These are phyloP conservation scores for Candida multigemmis DNA, from an alignment of 805 yeast species.

Conservation along the genomic window DNA sequence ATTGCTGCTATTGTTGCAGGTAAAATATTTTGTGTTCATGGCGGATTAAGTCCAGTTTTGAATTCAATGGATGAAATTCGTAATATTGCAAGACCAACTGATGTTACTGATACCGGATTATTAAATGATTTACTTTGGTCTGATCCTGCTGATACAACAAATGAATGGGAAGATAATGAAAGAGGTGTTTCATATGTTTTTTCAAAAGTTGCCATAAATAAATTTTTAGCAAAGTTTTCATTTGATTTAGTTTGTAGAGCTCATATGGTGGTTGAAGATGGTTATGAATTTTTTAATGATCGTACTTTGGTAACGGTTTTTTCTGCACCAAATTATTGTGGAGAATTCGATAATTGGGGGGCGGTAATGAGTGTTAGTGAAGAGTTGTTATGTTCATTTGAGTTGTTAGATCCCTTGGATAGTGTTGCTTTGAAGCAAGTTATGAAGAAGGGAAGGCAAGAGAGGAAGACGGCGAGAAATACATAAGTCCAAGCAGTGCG, in stretches of 20 bases:
- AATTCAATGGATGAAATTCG: slow-evolving; percentile 69
- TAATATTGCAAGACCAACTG: slow-evolving; percentile 72
- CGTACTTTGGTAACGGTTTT: slow-evolving; percentile 71
- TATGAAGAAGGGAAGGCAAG: slow-evolving; percentile 89
- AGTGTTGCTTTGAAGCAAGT: slow-evolving; percentile 88
- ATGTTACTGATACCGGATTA: slow-evolving; percentile 77
- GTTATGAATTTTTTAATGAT: slow-evolving; percentile 74
- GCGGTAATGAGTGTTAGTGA: slow-evolving; percentile 97
- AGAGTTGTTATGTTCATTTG: slow-evolving; percentile 87
- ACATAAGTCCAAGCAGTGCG: too few species aligned
- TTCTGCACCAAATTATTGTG: slow-evolving; percentile 79
- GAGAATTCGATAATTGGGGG: slow-evolving; percentile 75
- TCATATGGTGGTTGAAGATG: slow-evolving; percentile 87
- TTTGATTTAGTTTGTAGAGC: slow-evolving; percentile 80
- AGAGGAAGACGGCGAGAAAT: slow-evolving; percentile 52
- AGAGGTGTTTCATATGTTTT: slow-evolving; percentile 79
- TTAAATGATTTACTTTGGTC: slow-evolving; percentile 76
- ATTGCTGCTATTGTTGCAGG: slow-evolving; percentile 94
- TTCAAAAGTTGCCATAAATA: slow-evolving; percentile 71
- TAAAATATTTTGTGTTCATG: slow-evolving; percentile 87
- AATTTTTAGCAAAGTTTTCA: slow-evolving; percentile 63
- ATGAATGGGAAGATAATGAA: slow-evolving; percentile 85
- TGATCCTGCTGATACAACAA: slow-evolving; percentile 74
- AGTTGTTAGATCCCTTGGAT: slow-evolving; percentile 87
- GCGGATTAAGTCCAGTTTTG: slow-evolving; percentile 72